These are phyloP conservation scores for Quillaja saponaria DNA, from an alignment of 306 rosid genomes.

Conservation along the genomic window DNA sequence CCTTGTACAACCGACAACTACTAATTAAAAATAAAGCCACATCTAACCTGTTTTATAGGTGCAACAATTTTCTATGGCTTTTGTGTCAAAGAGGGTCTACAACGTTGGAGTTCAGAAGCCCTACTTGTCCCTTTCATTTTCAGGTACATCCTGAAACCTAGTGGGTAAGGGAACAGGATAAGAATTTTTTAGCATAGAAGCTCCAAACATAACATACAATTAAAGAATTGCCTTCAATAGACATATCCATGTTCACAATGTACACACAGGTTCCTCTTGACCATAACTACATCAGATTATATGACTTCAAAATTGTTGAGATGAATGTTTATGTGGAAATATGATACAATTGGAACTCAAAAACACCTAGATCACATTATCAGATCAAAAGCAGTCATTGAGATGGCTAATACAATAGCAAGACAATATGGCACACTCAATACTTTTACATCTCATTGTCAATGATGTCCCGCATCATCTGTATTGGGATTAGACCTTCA, in stretches of 20 bases:
- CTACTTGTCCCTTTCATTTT: too few species aligned
- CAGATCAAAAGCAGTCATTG: constrained; percentile 25
- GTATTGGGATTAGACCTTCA: constrained; percentile 89
- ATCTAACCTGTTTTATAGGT: constrained; percentile 23
- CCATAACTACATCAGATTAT: constrained; percentile 24
- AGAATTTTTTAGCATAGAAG: constrained; percentile 7
- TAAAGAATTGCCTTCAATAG: constrained; percentile 5
- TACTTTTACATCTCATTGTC: constrained; percentile 66
- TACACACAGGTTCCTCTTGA: constrained; percentile 22
- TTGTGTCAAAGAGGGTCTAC: background rate
- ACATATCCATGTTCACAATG: constrained; percentile 27
- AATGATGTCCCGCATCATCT: constrained; percentile 89
- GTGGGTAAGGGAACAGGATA: background rate
- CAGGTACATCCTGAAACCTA: too few species aligned
- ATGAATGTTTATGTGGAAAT: constrained; percentile 11
- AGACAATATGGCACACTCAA: constrained; percentile 26
- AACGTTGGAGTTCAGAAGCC: background rate
- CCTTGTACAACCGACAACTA: constrained; percentile 22
- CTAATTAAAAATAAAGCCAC: constrained; percentile 8
- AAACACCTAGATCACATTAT: constrained; percentile 30
- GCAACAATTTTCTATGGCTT: constrained; percentile 25
- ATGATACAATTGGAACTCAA: constrained; percentile 23
- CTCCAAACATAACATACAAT: too few species aligned
- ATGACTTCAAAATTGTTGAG: constrained; percentile 36
- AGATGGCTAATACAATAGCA: constrained; percentile 27